Base-by-base conservation (phyloP, 345 rosid genomes). In the Conringia planisiliqua region DNA sequence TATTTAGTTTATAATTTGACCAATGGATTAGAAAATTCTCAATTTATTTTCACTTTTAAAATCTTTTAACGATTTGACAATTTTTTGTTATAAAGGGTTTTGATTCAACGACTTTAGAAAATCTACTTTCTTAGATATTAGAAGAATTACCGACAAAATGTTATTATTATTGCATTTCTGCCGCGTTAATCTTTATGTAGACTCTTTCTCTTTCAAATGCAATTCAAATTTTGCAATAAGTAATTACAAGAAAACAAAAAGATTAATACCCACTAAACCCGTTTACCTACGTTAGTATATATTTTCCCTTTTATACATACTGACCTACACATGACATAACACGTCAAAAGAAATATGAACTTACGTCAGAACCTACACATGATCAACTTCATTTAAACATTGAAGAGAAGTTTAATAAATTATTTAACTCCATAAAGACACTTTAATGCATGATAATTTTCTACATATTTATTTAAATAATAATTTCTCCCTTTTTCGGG, bases 401-500 rank as follows among this genome's bases (percentile, higher is more conserved):
- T n/a, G 39, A 29, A 66, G 43, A 66, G 58, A 36, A 27, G 51
- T 57, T 59, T 7, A 39, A 14, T 39, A 39, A 50, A 59, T 50
- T 47, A 47, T 47, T 48, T 43, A 68, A 62, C 26, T 68, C 52
- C 33, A 62, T 76, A 26, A 68, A 69, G 50, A 62, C 52, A 55
- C 65, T 70, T 76, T 76, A 70, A 62, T 63, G 71, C 66, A 44
- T 52, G 58, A 40, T 76, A 20, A 13, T 32, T 16, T 61, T 30
- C 52, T 50, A 39, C 58, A 43, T 54, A 58, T 62, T 22, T 70
- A 43, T 62, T 75, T 68, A 75, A 44, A 66, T 66, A 74, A 74
- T 38, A 62, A 76, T 62, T 30, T 62, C 7, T 0, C 17, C 57
- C 44, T 48, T 27, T 63, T 78, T 44, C 13, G 47, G 42, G 35